Conservation (phyloP, 331 rosid species). For the Spiraea crenata region DNA sequence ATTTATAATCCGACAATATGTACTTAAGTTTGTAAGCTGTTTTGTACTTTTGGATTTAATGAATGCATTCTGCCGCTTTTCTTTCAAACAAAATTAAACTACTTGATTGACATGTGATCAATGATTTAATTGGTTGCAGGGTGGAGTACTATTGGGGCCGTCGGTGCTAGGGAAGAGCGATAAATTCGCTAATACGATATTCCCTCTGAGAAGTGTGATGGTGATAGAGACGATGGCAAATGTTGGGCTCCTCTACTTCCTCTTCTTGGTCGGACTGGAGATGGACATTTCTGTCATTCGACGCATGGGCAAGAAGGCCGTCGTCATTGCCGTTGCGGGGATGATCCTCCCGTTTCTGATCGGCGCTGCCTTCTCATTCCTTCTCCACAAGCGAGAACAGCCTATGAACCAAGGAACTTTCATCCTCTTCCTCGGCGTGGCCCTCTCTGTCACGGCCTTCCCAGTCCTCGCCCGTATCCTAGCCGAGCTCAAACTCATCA, state of each 20-base stretch:
- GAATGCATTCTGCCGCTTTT: too few relatives aligned
- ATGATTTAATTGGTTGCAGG: conserved; percentile 34
- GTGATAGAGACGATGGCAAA: conserved; percentile 86
- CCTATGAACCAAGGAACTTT: conserved; percentile 27
- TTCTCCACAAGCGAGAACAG: neutral
- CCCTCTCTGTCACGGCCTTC: conserved; percentile 73
- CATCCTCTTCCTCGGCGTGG: conserved; percentile 63
- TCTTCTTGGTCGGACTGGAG: conserved; percentile 82
- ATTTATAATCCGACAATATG: too few relatives aligned
- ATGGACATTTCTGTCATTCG: conserved; percentile 59
- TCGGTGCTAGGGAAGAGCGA: conserved; percentile 61
- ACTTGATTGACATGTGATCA: too few relatives aligned
- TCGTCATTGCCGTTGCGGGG: conserved; percentile 53
- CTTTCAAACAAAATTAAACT: too few relatives aligned
- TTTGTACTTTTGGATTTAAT: too few relatives aligned
- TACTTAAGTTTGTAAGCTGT: too few relatives aligned
- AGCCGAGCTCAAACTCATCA: conserved; percentile 68
- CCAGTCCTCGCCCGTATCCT: conserved; percentile 79
- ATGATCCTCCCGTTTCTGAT: conserved; percentile 71
- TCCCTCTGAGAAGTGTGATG: conserved; percentile 79
- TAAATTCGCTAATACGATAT: conserved; percentile 42
- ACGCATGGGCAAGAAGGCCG: conserved; percentile 59
- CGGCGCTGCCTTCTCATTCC: conserved; percentile 48
- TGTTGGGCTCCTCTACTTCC: conserved; percentile 78
- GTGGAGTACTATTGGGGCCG: conserved; percentile 86